Evolutionary conservation across 305 asterid species (phyloP).

Genomic region (Fraxinus greggii): DNA sequence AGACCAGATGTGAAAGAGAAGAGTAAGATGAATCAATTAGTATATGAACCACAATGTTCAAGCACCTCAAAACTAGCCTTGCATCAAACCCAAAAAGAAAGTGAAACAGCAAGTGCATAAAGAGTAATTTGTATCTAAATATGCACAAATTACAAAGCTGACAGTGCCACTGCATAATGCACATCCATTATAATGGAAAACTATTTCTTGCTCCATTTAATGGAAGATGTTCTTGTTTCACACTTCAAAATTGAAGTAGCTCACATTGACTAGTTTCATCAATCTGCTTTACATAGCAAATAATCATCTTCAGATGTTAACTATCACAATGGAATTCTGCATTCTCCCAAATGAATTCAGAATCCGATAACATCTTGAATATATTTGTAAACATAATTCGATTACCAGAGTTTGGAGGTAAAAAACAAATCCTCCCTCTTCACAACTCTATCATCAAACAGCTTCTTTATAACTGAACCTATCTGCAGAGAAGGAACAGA

Average conservation of each 20-base stretch:
- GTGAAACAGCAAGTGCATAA: neutral
- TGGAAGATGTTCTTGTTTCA: neutral
- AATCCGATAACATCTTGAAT: neutral
- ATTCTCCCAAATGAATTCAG: neutral
- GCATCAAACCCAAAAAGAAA: neutral
- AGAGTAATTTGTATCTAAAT: neutral
- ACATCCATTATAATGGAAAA: neutral
- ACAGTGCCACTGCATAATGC: conserved; percentile 4
- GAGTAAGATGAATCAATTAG: neutral
- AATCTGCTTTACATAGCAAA: conserved; percentile 11
- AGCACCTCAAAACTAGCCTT: neutral
- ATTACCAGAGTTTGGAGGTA: conserved; percentile 87
- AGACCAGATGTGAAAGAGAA: neutral
- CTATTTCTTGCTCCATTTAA: neutral
- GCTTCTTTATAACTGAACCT: conserved; percentile 65
- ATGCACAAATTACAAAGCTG: neutral
- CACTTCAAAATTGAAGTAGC: neutral
- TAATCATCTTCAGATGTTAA: neutral
- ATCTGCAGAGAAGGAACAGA: conserved; percentile 38
- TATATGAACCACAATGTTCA: neutral
- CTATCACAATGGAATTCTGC: neutral
- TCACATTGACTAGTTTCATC: neutral
- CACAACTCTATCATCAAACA: conserved; percentile 69
- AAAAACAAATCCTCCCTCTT: conserved; percentile 79
- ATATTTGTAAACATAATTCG: neutral